These are phyloP conservation scores for Russula virescens DNA, from an alignment of 768 basidiomycete species.

Conservation along the genomic window DNA sequence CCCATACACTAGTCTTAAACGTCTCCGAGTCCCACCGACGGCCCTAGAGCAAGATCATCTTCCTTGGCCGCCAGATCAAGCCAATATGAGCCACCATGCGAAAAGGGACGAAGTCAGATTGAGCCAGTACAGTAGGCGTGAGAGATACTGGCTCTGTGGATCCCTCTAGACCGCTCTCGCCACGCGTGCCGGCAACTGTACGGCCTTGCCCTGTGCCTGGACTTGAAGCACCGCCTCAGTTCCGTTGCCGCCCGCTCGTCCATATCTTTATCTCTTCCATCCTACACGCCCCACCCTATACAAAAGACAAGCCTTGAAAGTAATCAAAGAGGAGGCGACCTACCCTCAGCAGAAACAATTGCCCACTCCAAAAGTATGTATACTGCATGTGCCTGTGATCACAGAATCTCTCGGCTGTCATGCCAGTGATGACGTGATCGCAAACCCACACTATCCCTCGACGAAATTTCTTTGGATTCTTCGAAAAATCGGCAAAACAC, in stretches of 20 bases:
- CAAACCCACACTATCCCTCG: background rate
- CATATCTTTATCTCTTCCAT: background rate
- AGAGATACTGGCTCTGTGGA: background rate
- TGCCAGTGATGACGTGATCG: constrained; percentile 2
- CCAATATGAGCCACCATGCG: background rate
- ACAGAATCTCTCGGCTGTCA: background rate
- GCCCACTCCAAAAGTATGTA: background rate
- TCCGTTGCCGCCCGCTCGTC: background rate
- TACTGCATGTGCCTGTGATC: background rate
- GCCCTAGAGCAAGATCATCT: background rate
- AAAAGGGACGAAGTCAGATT: background rate
- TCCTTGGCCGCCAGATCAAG: no score
- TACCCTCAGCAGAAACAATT: background rate
- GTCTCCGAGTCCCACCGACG: no score
- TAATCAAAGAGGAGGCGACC: background rate
- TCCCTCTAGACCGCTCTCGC: background rate
- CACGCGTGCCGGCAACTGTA: background rate
- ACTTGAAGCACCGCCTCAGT: background rate
- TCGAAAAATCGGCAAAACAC: background rate
- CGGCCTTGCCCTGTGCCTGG: background rate
- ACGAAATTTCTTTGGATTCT: no score
- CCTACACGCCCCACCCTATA: background rate
- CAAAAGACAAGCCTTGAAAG: no score
- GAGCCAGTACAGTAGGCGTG: background rate
- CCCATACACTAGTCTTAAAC: no score